These are phyloP conservation scores for Paralagenidium karlingii DNA, from an alignment of 352 stramenopile genomes.

Conservation along the genomic window DNA sequence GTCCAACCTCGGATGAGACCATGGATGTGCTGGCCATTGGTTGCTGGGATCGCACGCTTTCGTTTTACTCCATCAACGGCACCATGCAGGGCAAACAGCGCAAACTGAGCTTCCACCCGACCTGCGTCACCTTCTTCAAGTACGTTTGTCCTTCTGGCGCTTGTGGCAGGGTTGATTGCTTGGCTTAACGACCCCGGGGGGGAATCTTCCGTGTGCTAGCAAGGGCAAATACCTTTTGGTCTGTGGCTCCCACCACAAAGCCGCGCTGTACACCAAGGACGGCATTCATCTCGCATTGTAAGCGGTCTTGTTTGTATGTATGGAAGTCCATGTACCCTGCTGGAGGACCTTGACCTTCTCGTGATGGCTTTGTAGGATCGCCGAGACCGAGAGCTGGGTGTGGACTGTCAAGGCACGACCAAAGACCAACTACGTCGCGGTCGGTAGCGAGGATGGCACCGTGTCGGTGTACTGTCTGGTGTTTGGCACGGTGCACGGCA, in stretches of 20 bases:
- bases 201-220: conserved; percentile 12
- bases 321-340: not conserved
- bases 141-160: conserved; percentile 4
- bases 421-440: conserved; percentile 75
- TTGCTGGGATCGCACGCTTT: conserved; percentile 90
- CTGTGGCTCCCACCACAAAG: conserved; percentile 76
- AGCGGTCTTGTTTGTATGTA: not conserved
- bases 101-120: conserved; percentile 89
- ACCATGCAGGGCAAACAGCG: conserved; percentile 75
- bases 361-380: conserved; percentile 28
- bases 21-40: conserved; percentile 84
- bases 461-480: conserved; percentile 80
- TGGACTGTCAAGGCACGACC: conserved; percentile 77
- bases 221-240: conserved; percentile 89
- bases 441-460: conserved; percentile 80
- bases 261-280: conserved; percentile 83
- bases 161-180: no score
- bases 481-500: conserved; percentile 86
- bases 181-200: no score
- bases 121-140: conserved; percentile 81
- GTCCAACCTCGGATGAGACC: conserved; percentile 61
- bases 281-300: conserved; percentile 60
- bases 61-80: conserved; percentile 85
- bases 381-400: conserved; percentile 84
- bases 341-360: not conserved